Evolutionary conservation across 768 basidiomycete species (phyloP), one percentile per base, ranked within the genome.

Genomic region (Suillus subalutaceus): DNA sequence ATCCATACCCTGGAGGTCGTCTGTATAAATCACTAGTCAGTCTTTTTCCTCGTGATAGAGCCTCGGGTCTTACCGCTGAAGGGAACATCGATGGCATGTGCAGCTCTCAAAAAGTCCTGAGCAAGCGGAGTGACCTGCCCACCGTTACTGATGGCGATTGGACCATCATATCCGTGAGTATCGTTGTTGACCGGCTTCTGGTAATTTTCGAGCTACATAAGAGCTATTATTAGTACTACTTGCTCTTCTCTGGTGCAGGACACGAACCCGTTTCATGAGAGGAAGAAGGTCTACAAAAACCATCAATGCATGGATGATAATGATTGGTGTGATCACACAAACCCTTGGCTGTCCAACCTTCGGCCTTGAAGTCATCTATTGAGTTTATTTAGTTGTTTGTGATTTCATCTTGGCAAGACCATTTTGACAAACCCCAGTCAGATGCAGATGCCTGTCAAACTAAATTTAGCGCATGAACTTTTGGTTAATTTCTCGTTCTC

Each of bases 91-190:
- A 88, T 71, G 15, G 86, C 79, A 70, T 90, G 86, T 26, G 85
- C 76, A 8, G 88, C 89, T 55, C 89, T 80, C 64, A 90, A 72
- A 82, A 90, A 91, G 74, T 90, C 90, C 56, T 90, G 88, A 20
- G 88, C 89, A 55, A 90, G 81, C 6, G 83, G 81, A 9, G 83
- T 87, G 68, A 89, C 82, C 26, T 85, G 83, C 63, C 89, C 88
- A 69, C 90, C 89, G 67, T 90, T 89, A 69, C 85, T 86, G 73
- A 90, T 90, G 16, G 88, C 88, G 64, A 91, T 88, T n/a, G 90
- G 89, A 5, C 90, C 90, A 65, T 88, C 84, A 68, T 90, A 90
- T 50, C 89, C 90, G 74, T 90, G 89, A 3, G 84, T 86, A 65
- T 87, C 79, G 74, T 86, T 90, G 79, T 89, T 89, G 32, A 74